Evolutionary conservation across 208 protist genomes (phyloP), one percentile per base, ranked within the genome.

Genomic region (Trypanosomatidae sp.): DNA sequence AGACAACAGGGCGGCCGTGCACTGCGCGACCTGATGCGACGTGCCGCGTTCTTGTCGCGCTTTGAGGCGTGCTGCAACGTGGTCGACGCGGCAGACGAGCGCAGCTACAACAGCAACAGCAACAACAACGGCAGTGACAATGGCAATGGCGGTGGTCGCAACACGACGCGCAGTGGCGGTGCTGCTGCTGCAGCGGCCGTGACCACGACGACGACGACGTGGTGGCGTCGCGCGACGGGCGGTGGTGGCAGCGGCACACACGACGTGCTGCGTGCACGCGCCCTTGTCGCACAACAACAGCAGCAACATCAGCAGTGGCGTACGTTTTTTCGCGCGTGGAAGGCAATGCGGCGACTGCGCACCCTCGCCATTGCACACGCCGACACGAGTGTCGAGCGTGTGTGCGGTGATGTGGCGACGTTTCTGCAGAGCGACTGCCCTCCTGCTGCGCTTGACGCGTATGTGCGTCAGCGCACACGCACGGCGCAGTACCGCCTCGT

Each of bases 241-340:
- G n/a, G n/a, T n/a, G n/a, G n/a, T n/a, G n/a, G n/a, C n/a, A n/a
- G n/a, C n/a, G n/a, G n/a, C n/a, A n/a, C n/a, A n/a, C n/a, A n/a
- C n/a, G n/a, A n/a, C n/a, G n/a, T n/a, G n/a, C n/a, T n/a, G n/a
- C n/a, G n/a, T n/a, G n/a, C n/a, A n/a, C n/a, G n/a, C n/a, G n/a
- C n/a, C n/a, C n/a, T n/a, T n/a, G n/a, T n/a, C n/a, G n/a, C n/a
- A n/a, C n/a, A n/a, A n/a, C n/a, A n/a, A n/a, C n/a, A n/a, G n/a
- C n/a, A n/a, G n/a, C n/a, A n/a, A n/a, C n/a, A n/a, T n/a, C n/a
- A n/a, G 26, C 74, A 73, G 35, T 95, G 88, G 84, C 71, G 67
- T 33, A 57, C 53, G 30, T 64, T 90, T 33, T 93, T 93, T 54
- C 72, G 74, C 38, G 74, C 45, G 42, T 95, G 88, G 84, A 91